A percentile compares a stretch with the other conserved stretches of the same genome.
Evolutionary conservation across 1,284 basidiomycete genomes (phyloP).

Genomic region (Tilletia caries): DNA sequence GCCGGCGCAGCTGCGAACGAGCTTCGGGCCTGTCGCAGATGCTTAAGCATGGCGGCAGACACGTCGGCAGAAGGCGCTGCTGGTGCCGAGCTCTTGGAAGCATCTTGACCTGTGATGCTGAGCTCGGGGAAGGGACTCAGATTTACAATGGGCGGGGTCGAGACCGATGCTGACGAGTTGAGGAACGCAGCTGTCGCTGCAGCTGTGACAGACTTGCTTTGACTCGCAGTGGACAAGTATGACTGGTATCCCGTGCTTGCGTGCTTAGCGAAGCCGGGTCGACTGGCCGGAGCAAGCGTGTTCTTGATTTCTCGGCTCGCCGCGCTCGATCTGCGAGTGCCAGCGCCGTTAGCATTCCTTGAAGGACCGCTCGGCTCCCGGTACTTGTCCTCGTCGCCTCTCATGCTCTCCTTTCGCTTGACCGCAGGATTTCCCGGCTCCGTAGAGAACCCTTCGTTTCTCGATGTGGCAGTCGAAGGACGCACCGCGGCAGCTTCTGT

Average conservation of each 20-base stretch:
- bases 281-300: not conserved
- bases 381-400: not conserved
- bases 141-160: constrained; percentile 7
- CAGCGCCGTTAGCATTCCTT: not conserved
- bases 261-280: not conserved
- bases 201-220: not conserved
- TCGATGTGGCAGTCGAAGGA: too few species aligned
- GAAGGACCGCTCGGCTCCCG: not conserved
- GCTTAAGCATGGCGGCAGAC: constrained; percentile 6
- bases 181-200: not conserved
- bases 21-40: not conserved
- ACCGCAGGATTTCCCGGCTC: too few species aligned
- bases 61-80: not conserved
- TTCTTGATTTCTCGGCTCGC: not conserved
- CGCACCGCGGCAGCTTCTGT: too few species aligned
- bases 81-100: too few species aligned
- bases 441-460: too few species aligned
- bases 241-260: not conserved
- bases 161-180: not conserved
- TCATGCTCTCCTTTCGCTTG: not conserved
- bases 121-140: constrained; percentile 8
- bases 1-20: not conserved
- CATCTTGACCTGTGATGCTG: not conserved
- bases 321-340: not conserved
- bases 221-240: not conserved